Base-by-base conservation (phyloP, 306 rosid species). In the Lathyrus oleraceus region DNA sequence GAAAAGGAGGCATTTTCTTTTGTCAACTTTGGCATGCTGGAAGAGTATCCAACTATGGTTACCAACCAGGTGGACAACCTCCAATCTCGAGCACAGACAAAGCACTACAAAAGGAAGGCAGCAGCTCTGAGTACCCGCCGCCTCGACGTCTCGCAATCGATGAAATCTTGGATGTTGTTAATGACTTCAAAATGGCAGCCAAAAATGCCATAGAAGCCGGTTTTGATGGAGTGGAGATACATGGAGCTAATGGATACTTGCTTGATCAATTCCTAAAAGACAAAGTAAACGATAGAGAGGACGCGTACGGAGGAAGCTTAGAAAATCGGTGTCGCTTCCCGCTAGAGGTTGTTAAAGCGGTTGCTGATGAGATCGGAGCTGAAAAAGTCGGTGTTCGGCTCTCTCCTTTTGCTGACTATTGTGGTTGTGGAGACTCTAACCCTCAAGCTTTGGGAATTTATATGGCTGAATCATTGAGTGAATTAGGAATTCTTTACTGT, bases 321-420 rank as follows among this genome's bases (percentile, higher is more conserved):
- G 91, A 87, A 19, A 91, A 88, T 15, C 88, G 87, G 1, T 88
- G 93, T 17, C 87, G 87, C 2, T 84, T 91, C 73, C 85, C 93
- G 2, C 59, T 88, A 0, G 78, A 82, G 67, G 80, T 88, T 0
- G 81, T 85, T 12, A 57, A 85, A 67, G 86, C 88, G 0, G 65
- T 85, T 5, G 80, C 16, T 14, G 62, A 84, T 0, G 88, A 91
- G 47, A 84, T 88, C 1, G 91, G 96, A 21, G 77, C 81, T 11
- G 80, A 84, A 3, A 87, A 49, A 79, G 96, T 88, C 27, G 97
- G 97, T 40, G 76, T 91, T 2, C 82, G 91, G 65, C 81, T 88
- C 1, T 91, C 97, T 5, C 96, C 97, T n/a, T 88, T 82, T 20
- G 70, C 87, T 0, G 69, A 83, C 44, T 87, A 70, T 27, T 78